Evolutionary conservation across 2,329 filamentous ascomycete genomes (phyloP).

Genomic region (Lachnellula arida): DNA sequence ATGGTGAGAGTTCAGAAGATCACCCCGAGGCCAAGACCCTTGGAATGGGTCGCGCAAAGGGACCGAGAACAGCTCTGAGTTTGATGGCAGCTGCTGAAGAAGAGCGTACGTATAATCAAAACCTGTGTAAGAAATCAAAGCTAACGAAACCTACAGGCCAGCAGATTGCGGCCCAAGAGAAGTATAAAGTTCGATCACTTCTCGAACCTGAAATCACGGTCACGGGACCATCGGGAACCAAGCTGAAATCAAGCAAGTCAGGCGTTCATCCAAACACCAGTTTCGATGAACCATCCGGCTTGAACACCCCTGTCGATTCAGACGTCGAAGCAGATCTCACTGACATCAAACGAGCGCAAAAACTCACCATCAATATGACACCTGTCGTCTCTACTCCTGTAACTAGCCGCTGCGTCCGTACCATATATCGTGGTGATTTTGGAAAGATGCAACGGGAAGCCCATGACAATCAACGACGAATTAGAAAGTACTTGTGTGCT

Average conservation of each 20-base stretch:
- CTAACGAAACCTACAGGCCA: constrained; percentile 15
- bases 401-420: constrained; percentile 77
- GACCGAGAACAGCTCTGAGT: constrained; percentile 48
- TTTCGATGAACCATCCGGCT: constrained; percentile 62
- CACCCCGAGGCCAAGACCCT: constrained; percentile 32
- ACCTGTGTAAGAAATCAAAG: background rate
- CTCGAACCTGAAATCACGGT: constrained; percentile 61
- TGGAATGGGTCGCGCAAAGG: constrained; percentile 33
- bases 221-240: constrained; percentile 59
- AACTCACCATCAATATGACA: constrained; percentile 75
- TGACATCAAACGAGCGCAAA: constrained; percentile 85
- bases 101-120: constrained; percentile 56
- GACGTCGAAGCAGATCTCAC: constrained; percentile 81
- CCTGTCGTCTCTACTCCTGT: constrained; percentile 71
- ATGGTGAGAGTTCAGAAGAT: constrained; percentile 27
- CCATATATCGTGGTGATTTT: constrained; percentile 87
- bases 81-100: constrained; percentile 71
- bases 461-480: constrained; percentile 70
- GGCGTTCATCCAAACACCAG: constrained; percentile 77
- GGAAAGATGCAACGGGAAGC: constrained; percentile 69
- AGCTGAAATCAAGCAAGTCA: constrained; percentile 48
- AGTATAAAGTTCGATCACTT: constrained; percentile 29
- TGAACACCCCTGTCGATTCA: constrained; percentile 62
- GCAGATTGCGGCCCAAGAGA: constrained; percentile 19
- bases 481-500: constrained; percentile 91